Conservation (phyloP, 208 protist species). For the Porcisia deanei region DNA sequence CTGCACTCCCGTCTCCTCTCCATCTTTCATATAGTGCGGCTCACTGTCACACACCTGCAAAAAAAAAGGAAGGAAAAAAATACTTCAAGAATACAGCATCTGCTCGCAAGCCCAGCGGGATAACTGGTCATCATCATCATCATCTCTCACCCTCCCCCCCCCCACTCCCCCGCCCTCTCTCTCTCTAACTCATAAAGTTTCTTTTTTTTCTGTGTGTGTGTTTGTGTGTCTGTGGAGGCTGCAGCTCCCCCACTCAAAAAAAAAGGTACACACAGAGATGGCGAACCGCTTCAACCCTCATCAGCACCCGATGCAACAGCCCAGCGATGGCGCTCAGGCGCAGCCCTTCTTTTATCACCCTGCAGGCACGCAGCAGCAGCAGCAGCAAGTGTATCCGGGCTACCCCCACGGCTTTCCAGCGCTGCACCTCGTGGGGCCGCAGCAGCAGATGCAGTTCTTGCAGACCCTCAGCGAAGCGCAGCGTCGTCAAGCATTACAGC, state of each 20-base stretch:
- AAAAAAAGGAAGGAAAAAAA: too few species aligned
- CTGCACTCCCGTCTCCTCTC: too few species aligned
- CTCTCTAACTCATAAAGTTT: too few species aligned
- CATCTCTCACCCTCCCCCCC: too few species aligned
- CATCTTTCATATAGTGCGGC: too few species aligned
- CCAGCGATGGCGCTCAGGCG: slow-evolving; percentile 21
- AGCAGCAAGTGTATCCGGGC: slow-evolving; percentile 28
- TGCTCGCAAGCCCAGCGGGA: too few species aligned
- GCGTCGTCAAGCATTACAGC: slow-evolving; percentile 11
- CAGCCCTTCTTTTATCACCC: slow-evolving; percentile 31
- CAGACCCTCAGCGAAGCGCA: slow-evolving; percentile 24
- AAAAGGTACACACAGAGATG: neutral
- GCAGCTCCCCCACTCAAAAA: too few species aligned
- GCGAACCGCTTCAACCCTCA: slow-evolving; percentile 16
- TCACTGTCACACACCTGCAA: too few species aligned
- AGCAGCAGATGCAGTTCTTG: slow-evolving; percentile 17
- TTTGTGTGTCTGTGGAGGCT: neutral
- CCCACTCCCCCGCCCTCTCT: too few species aligned
- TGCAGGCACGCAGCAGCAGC: slow-evolving; percentile 24
- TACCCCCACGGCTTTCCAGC: slow-evolving; percentile 17
- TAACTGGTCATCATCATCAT: too few species aligned
- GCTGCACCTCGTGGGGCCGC: slow-evolving; percentile 6
- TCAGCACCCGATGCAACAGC: slow-evolving; percentile 17
- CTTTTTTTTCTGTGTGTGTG: neutral
- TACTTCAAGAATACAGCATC: too few species aligned